phyloP scores from a whole-genome alignment of 2,329 filamentous ascomycete species.

The Macroventuria anomochaeta region DNA sequence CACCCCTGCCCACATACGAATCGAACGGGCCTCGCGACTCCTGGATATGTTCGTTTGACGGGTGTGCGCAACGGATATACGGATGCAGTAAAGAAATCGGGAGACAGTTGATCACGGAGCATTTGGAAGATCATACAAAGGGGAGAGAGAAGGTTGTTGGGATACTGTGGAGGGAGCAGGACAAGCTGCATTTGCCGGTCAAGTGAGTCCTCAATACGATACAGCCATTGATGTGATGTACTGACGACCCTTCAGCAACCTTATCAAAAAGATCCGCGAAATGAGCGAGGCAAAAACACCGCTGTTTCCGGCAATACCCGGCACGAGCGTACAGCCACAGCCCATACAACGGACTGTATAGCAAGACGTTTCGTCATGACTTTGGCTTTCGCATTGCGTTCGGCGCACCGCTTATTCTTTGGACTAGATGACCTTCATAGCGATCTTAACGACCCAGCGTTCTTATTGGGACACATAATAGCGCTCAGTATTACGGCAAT shows the following conservation, averaged over 20 bases:
- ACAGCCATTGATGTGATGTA: background rate
- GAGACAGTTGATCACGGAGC: slow-evolving; percentile 64
- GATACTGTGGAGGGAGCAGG: slow-evolving; percentile 62
- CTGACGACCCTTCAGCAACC: slow-evolving; percentile 40
- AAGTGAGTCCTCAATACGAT: slow-evolving; percentile 33
- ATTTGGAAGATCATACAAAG: slow-evolving; percentile 67
- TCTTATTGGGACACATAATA: too few relatives aligned
- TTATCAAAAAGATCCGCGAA: slow-evolving; percentile 56
- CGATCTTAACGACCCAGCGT: too few relatives aligned
- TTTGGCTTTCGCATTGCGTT: background rate
- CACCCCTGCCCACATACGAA: slow-evolving; percentile 43
- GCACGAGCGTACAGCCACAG: background rate
- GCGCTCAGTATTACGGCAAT: too few relatives aligned
- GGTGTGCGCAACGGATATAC: slow-evolving; percentile 69
- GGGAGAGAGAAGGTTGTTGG: slow-evolving; percentile 59
- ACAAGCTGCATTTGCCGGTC: slow-evolving; percentile 49
- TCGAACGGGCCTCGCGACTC: slow-evolving; percentile 64
- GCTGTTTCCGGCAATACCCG: slow-evolving; percentile 26
- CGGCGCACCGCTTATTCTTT: too few relatives aligned
- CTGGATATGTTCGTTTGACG: slow-evolving; percentile 70
- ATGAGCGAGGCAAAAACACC: slow-evolving; percentile 45
- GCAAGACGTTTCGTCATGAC: too few relatives aligned
- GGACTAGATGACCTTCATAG: too few relatives aligned
- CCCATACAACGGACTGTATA: slow-evolving; percentile 21
- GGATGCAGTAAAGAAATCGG: slow-evolving; percentile 64